Percentiles rank a stretch among this genome's conserved stretches.
These are phyloP conservation scores for Barbatosphaeria neglecta DNA, from an alignment of 495 filamentous ascomycete species.

Conservation along the genomic window DNA sequence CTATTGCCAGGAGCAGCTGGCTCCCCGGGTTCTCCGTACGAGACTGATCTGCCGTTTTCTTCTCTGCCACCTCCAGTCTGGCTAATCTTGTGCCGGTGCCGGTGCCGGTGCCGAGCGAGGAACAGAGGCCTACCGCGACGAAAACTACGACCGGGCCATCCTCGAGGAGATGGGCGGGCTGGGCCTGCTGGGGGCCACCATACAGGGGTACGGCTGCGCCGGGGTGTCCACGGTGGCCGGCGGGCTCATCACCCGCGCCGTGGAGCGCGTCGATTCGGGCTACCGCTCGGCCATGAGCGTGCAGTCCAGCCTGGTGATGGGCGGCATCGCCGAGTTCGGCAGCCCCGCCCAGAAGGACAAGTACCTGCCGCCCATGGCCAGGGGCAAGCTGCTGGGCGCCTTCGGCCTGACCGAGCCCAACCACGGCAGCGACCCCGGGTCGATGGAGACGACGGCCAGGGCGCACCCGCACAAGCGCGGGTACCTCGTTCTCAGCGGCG, in stretches of 20 bases:
- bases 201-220: slow-evolving; percentile 90
- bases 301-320: slow-evolving; percentile 91
- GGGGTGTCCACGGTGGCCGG: slow-evolving; percentile 84
- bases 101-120: no score
- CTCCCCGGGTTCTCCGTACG: slow-evolving; percentile 77
- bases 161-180: slow-evolving; percentile 93
- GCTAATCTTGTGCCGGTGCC: no score
- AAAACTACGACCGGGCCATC: slow-evolving; percentile 82
- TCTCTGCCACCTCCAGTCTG: no score
- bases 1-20: slow-evolving; percentile 83
- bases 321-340: slow-evolving; percentile 89
- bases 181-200: slow-evolving; percentile 80
- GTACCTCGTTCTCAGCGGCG: slow-evolving; percentile 65
- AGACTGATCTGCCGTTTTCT: not conserved
- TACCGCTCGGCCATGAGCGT: slow-evolving; percentile 96
- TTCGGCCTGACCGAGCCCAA: slow-evolving; percentile 97
- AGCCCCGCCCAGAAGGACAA: slow-evolving; percentile 82
- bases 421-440: slow-evolving; percentile 91
- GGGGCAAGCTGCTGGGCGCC: slow-evolving; percentile 76
- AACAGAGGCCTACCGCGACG: slow-evolving; percentile 86
- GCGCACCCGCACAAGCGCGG: slow-evolving; percentile 82
- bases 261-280: slow-evolving; percentile 90
- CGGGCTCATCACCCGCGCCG: slow-evolving; percentile 88
- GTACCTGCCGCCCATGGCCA: slow-evolving; percentile 72
- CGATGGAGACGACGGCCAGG: slow-evolving; percentile 84